A percentile compares a stretch with the other conserved stretches of the same genome.
Evolutionary conservation across 2,329 filamentous ascomycete species (phyloP).

Genomic region (Immersiporthe knoxdaviesiana): DNA sequence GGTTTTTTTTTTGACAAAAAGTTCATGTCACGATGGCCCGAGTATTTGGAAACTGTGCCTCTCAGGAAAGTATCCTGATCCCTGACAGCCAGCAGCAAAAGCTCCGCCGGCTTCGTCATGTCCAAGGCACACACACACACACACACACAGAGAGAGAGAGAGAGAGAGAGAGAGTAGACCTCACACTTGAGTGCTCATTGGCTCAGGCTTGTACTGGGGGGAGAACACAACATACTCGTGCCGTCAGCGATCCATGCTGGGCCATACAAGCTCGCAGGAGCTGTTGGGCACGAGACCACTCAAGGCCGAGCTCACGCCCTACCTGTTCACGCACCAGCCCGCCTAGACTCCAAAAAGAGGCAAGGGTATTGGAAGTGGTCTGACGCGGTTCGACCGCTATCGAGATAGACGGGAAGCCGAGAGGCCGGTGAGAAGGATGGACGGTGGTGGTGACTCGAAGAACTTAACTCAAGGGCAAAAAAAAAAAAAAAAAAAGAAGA

Average conservation of each 20-base stretch:
- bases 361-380: constrained; percentile 20
- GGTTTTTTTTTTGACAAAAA: not conserved
- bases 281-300: constrained; percentile 13
- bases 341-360: constrained; percentile 15
- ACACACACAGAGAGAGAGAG: not conserved
- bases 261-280: constrained; percentile 19
- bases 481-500: too few species aligned
- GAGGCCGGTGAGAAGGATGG: not conserved
- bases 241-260: constrained; percentile 21
- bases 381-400: constrained; percentile 17
- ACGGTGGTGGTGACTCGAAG: constrained; percentile 10
- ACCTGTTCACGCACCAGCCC: constrained; percentile 27
- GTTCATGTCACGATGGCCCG: constrained; percentile 27
- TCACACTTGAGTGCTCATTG: not conserved
- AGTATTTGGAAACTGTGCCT: constrained; percentile 15
- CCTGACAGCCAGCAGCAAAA: constrained; percentile 12
- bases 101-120: constrained; percentile 3
- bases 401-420: constrained; percentile 14
- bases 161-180: too few species aligned
- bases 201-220: constrained; percentile 5
- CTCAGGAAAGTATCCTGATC: not conserved
- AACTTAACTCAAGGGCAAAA: too few species aligned
- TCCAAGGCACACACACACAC: constrained; percentile 19
- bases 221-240: not conserved
- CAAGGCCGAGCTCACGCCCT: constrained; percentile 19